A percentile compares a stretch with the other conserved stretches of the same genome.
phyloP scores from a whole-genome alignment of 2,329 filamentous ascomycete species.

The Calycina herbarum region DNA sequence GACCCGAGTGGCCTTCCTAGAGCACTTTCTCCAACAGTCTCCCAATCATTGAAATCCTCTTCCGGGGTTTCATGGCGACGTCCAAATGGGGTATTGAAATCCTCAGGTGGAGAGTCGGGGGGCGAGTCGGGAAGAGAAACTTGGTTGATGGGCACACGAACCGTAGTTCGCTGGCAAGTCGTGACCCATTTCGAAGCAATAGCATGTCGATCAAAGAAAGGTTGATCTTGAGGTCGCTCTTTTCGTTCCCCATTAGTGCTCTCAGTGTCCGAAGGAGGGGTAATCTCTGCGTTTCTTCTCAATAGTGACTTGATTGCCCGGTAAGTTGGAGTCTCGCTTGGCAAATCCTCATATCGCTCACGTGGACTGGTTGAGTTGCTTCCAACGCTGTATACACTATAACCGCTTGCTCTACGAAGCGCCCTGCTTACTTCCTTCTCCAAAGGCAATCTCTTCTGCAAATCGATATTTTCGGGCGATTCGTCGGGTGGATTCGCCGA shows the following conservation, averaged over 20 bases:
- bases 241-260: slow-evolving; percentile 12
- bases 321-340: slow-evolving; percentile 16
- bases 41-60: slow-evolving; percentile 35
- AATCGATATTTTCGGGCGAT: slow-evolving; percentile 8
- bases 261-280: slow-evolving; percentile 15
- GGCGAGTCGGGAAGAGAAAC: slow-evolving; percentile 25
- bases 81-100: slow-evolving; percentile 7
- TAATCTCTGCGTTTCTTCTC: slow-evolving; percentile 19
- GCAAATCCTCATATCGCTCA: slow-evolving; percentile 16
- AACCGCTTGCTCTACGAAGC: slow-evolving; percentile 32
- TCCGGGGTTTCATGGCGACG: slow-evolving; percentile 12
- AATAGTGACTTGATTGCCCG: slow-evolving; percentile 18
- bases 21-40: slow-evolving; percentile 34
- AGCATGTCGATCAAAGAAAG: slow-evolving; percentile 30
- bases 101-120: slow-evolving; percentile 11
- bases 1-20: slow-evolving; percentile 15
- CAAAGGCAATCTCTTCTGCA: slow-evolving; percentile 23
- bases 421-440: slow-evolving; percentile 36
- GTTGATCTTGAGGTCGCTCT: slow-evolving; percentile 16
- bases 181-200: slow-evolving; percentile 27
- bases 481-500: slow-evolving; percentile 14
- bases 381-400: slow-evolving; percentile 30
- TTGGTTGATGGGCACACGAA: slow-evolving; percentile 29
- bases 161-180: slow-evolving; percentile 22
- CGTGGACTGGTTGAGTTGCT: slow-evolving; percentile 25